These are phyloP conservation scores for Lactarius psammicola DNA, from an alignment of 768 basidiomycete species.

Conservation along the genomic window DNA sequence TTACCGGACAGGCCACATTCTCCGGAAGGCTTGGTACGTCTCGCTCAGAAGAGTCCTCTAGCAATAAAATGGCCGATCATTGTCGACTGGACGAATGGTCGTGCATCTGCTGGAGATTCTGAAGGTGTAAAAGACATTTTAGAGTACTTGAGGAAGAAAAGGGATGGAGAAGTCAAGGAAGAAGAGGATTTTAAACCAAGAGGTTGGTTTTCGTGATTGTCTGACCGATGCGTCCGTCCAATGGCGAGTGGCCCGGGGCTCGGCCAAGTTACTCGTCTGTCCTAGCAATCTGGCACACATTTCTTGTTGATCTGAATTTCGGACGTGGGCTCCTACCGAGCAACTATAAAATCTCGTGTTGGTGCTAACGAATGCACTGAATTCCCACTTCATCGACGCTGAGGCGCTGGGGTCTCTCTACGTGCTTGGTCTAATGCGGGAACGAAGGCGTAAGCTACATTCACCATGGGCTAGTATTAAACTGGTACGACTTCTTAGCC, in stretches of 20 bases:
- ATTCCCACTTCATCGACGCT: not conserved
- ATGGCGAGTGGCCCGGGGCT: not conserved
- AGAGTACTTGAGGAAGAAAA: slow-evolving; percentile 59
- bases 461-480: not conserved
- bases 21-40: slow-evolving; percentile 45
- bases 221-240: not conserved
- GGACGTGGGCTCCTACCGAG: not conserved
- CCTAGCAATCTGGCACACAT: not conserved
- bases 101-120: slow-evolving; percentile 61
- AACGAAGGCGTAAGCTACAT: not conserved
- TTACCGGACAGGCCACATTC: slow-evolving; percentile 41
- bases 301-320: not conserved
- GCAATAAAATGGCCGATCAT: slow-evolving; percentile 78
- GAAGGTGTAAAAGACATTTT: slow-evolving; percentile 68
- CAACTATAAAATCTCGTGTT: not conserved
- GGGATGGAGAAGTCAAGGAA: slow-evolving; percentile 60
- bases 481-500: not conserved
- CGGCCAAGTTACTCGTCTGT: not conserved
- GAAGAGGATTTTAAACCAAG: slow-evolving; percentile 48
- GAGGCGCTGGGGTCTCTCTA: too few species aligned
- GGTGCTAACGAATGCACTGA: not conserved
- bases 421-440: not conserved
- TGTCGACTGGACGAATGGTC: slow-evolving; percentile 71
- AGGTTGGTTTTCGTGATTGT: slow-evolving; percentile 51
- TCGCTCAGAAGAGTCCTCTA: slow-evolving; percentile 55